Conservation (phyloP, 1,284 basidiomycete genomes). For the Exobasidium cylindrosporum region DNA sequence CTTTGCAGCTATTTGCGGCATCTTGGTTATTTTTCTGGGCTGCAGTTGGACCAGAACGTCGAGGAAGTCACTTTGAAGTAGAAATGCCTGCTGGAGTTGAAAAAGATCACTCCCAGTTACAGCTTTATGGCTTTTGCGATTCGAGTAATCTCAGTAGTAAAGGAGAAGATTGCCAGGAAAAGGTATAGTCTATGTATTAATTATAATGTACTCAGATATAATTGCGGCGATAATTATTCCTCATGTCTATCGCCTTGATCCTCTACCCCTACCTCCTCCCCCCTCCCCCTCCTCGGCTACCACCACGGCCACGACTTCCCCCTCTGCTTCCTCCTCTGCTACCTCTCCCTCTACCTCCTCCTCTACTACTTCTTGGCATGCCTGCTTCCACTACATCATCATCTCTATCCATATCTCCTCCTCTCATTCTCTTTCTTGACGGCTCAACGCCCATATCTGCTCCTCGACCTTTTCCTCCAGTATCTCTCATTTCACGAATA, state of each 20-base stretch:
- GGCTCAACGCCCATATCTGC: slow-evolving; percentile 35
- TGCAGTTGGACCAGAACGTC: slow-evolving; percentile 3
- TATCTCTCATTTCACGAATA: slow-evolving; percentile 63
- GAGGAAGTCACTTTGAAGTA: neutral
- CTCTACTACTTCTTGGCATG: slow-evolving; percentile 21
- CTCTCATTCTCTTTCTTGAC: slow-evolving; percentile 36
- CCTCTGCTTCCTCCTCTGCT: slow-evolving; percentile 7
- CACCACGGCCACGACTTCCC: neutral
- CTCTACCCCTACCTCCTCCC: neutral
- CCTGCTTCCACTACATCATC: slow-evolving; percentile 35
- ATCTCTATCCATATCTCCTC: slow-evolving; percentile 51
- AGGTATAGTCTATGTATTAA: no score
- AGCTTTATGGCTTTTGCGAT: no score
- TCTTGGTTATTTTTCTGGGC: neutral
- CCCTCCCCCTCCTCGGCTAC: neutral
- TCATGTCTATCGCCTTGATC: neutral
- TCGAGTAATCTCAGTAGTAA: no score
- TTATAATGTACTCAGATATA: no score
- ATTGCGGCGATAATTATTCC: no score
- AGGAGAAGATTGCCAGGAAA: no score
- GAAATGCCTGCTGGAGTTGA: neutral
- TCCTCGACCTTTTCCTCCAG: slow-evolving; percentile 38
- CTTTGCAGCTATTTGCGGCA: neutral
- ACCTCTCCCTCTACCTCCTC: slow-evolving; percentile 16
- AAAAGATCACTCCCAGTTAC: no score